These are phyloP conservation scores for Taxawa tesnikishii DNA, from an alignment of 2,329 filamentous ascomycete species.

Conservation along the genomic window DNA sequence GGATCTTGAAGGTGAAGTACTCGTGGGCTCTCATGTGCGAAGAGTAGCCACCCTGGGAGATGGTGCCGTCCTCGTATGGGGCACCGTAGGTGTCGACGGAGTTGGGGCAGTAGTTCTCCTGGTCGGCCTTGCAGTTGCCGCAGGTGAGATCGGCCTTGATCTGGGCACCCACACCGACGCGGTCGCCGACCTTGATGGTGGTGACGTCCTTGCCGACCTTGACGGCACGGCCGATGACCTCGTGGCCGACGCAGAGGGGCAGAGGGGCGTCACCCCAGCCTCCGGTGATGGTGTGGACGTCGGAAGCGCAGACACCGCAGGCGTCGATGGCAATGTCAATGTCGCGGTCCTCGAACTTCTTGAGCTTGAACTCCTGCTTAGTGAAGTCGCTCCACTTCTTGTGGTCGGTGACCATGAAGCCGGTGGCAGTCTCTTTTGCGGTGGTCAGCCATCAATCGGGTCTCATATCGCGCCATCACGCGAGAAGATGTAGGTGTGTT, in stretches of 20 bases:
- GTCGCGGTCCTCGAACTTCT: slow-evolving; percentile 77
- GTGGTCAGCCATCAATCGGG: no score
- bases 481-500: no score
- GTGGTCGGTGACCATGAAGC: slow-evolving; percentile 35
- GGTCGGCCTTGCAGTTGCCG: slow-evolving; percentile 37
- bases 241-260: slow-evolving; percentile 56
- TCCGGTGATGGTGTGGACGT: slow-evolving; percentile 36
- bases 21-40: slow-evolving; percentile 63
- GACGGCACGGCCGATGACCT: slow-evolving; percentile 38
- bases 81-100: slow-evolving; percentile 37
- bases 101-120: slow-evolving; percentile 42
- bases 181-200: slow-evolving; percentile 31
- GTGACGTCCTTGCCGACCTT: slow-evolving; percentile 39
- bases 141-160: slow-evolving; percentile 37
- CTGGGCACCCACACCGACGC: slow-evolving; percentile 38
- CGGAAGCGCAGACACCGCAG: slow-evolving; percentile 50
- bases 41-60: slow-evolving; percentile 55
- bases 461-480: no score
- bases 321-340: slow-evolving; percentile 78
- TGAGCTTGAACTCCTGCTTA: slow-evolving; percentile 55
- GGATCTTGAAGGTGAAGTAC: slow-evolving; percentile 65
- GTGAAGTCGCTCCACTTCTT: slow-evolving; percentile 28
- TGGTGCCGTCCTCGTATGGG: slow-evolving; percentile 43
- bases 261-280: slow-evolving; percentile 55
- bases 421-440: slow-evolving; percentile 38